These are phyloP conservation scores for Kappamyces sp. DNA, from an alignment of 192 early-diverging fungal genomes.

Conservation along the genomic window DNA sequence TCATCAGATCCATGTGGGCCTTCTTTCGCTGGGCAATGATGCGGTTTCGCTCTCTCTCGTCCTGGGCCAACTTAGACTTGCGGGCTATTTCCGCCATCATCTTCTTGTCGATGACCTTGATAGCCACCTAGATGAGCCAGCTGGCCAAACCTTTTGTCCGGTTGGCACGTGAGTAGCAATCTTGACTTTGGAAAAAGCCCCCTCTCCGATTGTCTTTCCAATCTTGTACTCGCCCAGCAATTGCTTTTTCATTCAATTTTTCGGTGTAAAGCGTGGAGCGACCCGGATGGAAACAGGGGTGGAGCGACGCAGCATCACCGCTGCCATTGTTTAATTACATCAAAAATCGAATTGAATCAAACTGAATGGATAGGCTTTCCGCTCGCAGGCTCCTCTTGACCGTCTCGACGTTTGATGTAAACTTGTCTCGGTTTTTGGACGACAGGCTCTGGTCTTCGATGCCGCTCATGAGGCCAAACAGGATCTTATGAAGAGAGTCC, in stretches of 20 bases:
- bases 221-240: constrained; percentile 52
- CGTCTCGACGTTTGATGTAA: constrained; percentile 11
- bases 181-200: constrained; percentile 65
- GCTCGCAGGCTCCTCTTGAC: constrained; percentile 7
- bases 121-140: constrained; percentile 36
- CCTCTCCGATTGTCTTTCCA: constrained; percentile 59
- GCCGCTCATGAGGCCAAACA: constrained; percentile 13
- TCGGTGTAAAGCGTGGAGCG: neutral
- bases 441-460: neutral
- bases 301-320: too few relatives aligned
- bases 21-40: constrained; percentile 2
- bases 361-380: neutral
- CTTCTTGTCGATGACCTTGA: constrained; percentile 61
- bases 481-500: neutral
- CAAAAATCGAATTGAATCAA: constrained; percentile 5
- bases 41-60: constrained; percentile 27
- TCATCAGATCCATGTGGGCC: too few relatives aligned
- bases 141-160: constrained; percentile 43
- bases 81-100: constrained; percentile 47
- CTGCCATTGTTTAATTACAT: constrained; percentile 3
- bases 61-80: constrained; percentile 41
- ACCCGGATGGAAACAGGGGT: neutral
- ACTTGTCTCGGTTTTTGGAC: constrained; percentile 4
- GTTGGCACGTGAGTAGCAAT: constrained; percentile 52
- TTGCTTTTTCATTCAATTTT: constrained; percentile 22